Evolutionary conservation across 169 alveolate genomes (phyloP), one percentile per base, ranked within the genome.

Genomic region (Neospora caninum): DNA sequence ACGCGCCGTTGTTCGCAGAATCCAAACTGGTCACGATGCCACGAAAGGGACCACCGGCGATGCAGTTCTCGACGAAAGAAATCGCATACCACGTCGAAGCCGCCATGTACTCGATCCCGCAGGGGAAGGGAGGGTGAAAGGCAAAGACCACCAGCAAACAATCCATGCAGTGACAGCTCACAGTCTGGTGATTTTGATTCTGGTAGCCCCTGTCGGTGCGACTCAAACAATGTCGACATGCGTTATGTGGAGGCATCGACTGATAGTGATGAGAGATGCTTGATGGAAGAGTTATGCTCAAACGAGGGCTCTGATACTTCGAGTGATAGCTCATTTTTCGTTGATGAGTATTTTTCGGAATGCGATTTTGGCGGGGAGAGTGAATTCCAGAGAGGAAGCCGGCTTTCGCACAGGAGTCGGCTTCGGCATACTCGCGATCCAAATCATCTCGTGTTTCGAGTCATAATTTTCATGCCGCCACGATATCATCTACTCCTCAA

Each of bases 401-500:
- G 7, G 16, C 1, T 22, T 13, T 29, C 16, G 73, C 16, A 64
- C 25, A 29, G 73, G 16, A 16, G n/a, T 22, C 25, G 73, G 73
- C 73, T 64, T 64, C 73, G 73, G 34, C 1, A 7, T 9, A 27
- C n/a, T 6, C 25, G 0, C 16, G n/a, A 27, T 64, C 73, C 73
- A 64, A 16, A 64, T 25, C 87, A 53, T 1, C 45, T 83, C 34
- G 70, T 80, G 43, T 49, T 49, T 49, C 94, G 78, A n/a, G 94
- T 80, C 45, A 36, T 91, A 2, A 91, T 91, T 6, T 91, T 91
- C 80, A 58, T 91, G 41, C 94, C 94, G 16, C 94, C 94, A 0
- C 73, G 89, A 34, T 80, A 78, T 54, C 94, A 91, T 38, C 41
- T 91, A 38, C 80, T 91, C 36, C 39, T 91, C 27, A 91, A 31